Evolutionary conservation across 2,329 filamentous ascomycete genomes (phyloP).

Genomic region (Penicillium olsonii): DNA sequence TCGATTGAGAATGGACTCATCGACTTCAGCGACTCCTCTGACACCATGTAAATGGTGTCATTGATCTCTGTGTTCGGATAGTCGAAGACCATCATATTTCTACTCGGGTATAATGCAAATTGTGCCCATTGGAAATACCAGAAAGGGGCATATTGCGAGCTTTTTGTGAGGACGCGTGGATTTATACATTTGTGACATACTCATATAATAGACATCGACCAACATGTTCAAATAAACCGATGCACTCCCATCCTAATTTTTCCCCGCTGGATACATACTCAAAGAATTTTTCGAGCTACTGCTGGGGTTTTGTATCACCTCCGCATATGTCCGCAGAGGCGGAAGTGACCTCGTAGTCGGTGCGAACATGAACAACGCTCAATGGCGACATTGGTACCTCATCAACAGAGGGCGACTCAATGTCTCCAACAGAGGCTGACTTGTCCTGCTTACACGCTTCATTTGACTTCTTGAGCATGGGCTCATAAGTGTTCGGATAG

Average conservation of each 20-base stretch:
- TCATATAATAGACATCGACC: neutral
- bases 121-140: too few species aligned
- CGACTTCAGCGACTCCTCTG: neutral
- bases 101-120: too few species aligned
- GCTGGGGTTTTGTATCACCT: too few species aligned
- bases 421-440: neutral
- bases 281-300: too few species aligned
- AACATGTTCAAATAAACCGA: too few species aligned
- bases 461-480: neutral
- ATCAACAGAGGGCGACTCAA: neutral
- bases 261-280: too few species aligned
- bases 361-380: constrained; percentile 8
- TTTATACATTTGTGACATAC: neutral
- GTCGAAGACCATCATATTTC: too few species aligned
- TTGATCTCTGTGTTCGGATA: too few species aligned
- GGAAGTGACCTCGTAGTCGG: constrained; percentile 6
- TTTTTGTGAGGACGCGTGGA: neutral
- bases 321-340: neutral
- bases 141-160: too few species aligned
- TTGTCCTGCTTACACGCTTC: neutral
- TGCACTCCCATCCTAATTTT: too few species aligned
- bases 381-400: constrained; percentile 3
- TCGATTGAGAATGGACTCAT: constrained; percentile 1
- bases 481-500: neutral
- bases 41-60: neutral